Conservation (phyloP, 768 basidiomycete genomes). For the Tylopilus intermedius region DNA sequence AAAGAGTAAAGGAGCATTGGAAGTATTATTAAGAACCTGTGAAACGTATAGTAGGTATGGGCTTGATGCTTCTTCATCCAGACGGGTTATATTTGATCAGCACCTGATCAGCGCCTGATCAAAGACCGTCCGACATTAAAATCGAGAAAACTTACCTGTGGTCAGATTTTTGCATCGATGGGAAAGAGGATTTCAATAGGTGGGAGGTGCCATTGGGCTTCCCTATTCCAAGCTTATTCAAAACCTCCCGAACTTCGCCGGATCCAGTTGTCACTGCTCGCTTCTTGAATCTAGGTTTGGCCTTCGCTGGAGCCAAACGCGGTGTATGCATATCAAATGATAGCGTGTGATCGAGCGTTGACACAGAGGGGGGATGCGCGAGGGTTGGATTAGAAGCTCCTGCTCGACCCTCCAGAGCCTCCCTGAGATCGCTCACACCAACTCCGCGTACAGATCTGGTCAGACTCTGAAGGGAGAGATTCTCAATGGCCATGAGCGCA, state of each 20-base stretch:
- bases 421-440: constrained; percentile 83
- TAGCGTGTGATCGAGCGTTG: constrained; percentile 68
- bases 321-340: constrained; percentile 39
- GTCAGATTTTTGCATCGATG: constrained; percentile 44
- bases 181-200: constrained; percentile 69
- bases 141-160: constrained; percentile 31
- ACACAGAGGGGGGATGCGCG: constrained; percentile 64
- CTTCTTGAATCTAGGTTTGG: constrained; percentile 55
- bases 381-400: constrained; percentile 78
- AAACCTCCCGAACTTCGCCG: constrained; percentile 73
- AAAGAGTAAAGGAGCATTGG: constrained; percentile 3
- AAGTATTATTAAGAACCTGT: constrained; percentile 14
- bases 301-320: constrained; percentile 44
- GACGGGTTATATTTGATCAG: constrained; percentile 5
- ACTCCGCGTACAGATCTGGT: constrained; percentile 74
- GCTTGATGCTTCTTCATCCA: constrained; percentile 12
- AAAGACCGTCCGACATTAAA: neutral
- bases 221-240: constrained; percentile 80
- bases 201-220: constrained; percentile 56
- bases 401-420: constrained; percentile 81
- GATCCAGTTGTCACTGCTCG: constrained; percentile 46
- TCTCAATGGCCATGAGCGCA: constrained; percentile 86
- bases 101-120: neutral
- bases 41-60: constrained; percentile 4
- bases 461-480: constrained; percentile 81